Evolutionary conservation across 148 eudicot species (phyloP).

Genomic region (Rhododendron vialii): DNA sequence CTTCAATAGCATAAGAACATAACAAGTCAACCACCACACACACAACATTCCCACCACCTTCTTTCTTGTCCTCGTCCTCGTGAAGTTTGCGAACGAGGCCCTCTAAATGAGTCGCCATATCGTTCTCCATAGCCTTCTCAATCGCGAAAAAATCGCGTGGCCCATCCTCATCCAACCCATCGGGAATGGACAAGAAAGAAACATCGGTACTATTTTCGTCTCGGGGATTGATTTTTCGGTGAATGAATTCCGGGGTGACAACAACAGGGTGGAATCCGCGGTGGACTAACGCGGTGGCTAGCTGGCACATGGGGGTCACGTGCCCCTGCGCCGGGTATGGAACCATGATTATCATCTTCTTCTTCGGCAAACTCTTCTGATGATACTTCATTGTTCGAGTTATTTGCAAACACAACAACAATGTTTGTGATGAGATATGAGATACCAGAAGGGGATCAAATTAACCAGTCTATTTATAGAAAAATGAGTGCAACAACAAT

Average conservation of each 20-base stretch:
- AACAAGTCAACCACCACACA: conserved; percentile 39
- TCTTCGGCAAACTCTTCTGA: neutral
- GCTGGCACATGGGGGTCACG: conserved; percentile 45
- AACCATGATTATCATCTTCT: conserved; percentile 23
- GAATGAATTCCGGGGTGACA: conserved; percentile 38
- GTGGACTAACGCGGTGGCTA: conserved; percentile 23
- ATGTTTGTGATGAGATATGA: neutral
- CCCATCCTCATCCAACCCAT: conserved; percentile 21
- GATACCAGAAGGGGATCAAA: neutral
- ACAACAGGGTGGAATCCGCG: conserved; percentile 28
- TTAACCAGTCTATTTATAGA: too few species aligned
- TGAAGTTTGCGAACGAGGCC: conserved; percentile 7
- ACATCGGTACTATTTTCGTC: neutral
- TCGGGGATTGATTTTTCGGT: conserved; percentile 19
- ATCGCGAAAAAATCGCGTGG: conserved; percentile 39
- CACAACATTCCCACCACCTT: conserved; percentile 15
- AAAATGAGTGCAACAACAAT: too few species aligned
- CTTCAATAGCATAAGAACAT: conserved; percentile 65
- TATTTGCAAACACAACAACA: neutral
- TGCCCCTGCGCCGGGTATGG: conserved; percentile 61
- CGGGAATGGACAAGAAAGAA: conserved; percentile 23
- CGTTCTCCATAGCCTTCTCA: conserved; percentile 45
- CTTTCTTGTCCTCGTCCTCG: conserved; percentile 11
- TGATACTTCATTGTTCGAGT: neutral
- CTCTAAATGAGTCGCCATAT: conserved; percentile 32